Evolutionary conservation across 1,139 yeast species (phyloP), one percentile per base, ranked within the genome.

Genomic region (Blastobotrys illinoisensis): DNA sequence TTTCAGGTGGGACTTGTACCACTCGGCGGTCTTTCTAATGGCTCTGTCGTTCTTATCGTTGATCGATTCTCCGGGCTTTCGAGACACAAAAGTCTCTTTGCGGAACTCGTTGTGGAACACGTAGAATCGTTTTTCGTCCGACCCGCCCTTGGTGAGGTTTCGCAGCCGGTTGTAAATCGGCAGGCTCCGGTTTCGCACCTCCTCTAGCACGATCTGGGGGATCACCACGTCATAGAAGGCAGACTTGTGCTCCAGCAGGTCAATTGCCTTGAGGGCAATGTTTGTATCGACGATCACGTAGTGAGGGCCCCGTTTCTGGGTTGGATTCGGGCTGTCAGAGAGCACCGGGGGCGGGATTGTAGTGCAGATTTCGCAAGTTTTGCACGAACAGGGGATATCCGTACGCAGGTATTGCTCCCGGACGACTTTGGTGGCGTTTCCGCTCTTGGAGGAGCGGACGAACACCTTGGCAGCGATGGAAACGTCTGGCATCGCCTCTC

Each of bases 11-110:
- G 71, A 64, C 24, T 79, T 70, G 68, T 83, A 93, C 89, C 93
- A 95, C 47, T 77, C 68, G 24, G 86, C 83, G 13, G 87, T 82
- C 57, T 77, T 79, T 68, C 98, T 79, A 53, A 95, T 90, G 16
- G 97, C 91, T 62, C 97, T 76, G 71, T 93, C 98, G 66, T 93
- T 93, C 67, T 95, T 79, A 69, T 93, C 98, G 67, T 93, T 91
- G 60, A 90, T 86, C 13, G 85, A 67, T 69, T 93, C 99, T 51
- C 81, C 80, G 52, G 73, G 78, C 58, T 70, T 74, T 65, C 98
- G 81, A 19, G 75, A 75, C 3, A 85, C 77, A 68, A 78, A 87
- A 0, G 97, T 89, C 11, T 79, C 81, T 60, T 82, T 82, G 62
- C 81, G 81, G 69, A 90, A 95, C 69, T 93, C 99, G 70, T 95